Percentiles rank a stretch among this genome's conserved stretches.
These are phyloP conservation scores for Aspergillus bombycis DNA, from an alignment of 2,329 filamentous ascomycete species.

Conservation along the genomic window DNA sequence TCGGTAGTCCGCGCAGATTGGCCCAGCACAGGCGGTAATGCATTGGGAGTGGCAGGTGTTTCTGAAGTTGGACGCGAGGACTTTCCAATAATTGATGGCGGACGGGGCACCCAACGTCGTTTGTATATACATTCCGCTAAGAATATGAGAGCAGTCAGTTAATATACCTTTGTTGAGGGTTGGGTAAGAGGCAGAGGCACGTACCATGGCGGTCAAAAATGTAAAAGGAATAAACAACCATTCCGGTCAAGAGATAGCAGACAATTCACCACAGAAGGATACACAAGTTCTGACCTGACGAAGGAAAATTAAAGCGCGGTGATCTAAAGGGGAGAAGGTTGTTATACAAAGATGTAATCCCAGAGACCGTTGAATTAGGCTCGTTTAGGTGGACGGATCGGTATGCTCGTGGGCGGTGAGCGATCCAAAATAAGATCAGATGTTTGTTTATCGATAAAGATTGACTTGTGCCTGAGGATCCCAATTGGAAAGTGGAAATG, in stretches of 20 bases:
- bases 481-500: neutral
- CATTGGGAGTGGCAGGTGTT: conserved; percentile 51
- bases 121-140: conserved; percentile 96
- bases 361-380: conserved; percentile 16
- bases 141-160: conserved; percentile 9
- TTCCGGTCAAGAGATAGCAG: conserved; percentile 47
- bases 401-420: conserved; percentile 22
- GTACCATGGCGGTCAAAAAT: conserved; percentile 98
- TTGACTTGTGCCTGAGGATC: conserved; percentile 6
- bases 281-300: conserved; percentile 5
- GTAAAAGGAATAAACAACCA: conserved; percentile 97
- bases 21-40: conserved; percentile 36
- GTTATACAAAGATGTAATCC: neutral
- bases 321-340: neutral
- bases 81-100: conserved; percentile 51
- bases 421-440: neutral
- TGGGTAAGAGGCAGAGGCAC: conserved; percentile 1
- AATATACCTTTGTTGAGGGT: conserved; percentile 9
- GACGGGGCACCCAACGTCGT: conserved; percentile 74
- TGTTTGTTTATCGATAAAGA: conserved; percentile 12
- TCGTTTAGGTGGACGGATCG: conserved; percentile 10
- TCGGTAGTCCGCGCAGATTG: conserved; percentile 57
- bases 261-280: conserved; percentile 8
- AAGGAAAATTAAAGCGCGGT: neutral
- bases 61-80: conserved; percentile 54